Percentiles rank a stretch among this genome's conserved stretches.
Evolutionary conservation across 495 filamentous ascomycete species (phyloP).

Genomic region (Xylaria scruposa): DNA sequence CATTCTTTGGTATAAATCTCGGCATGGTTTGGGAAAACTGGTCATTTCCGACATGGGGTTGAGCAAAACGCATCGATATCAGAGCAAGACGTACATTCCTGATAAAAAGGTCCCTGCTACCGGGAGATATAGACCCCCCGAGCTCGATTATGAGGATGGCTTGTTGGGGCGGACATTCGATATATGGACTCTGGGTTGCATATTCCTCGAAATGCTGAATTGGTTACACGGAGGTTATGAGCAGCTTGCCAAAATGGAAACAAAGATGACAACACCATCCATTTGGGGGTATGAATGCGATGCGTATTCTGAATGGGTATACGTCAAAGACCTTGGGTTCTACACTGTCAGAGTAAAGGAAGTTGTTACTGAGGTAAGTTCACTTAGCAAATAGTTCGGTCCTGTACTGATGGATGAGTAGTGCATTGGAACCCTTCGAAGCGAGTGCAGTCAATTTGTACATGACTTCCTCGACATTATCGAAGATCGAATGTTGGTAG

Average conservation of each 20-base stretch:
- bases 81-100: background rate
- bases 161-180: background rate
- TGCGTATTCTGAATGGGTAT: background rate
- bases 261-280: background rate
- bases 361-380: background rate
- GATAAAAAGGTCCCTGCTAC: too few species aligned
- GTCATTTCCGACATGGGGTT: conserved; percentile 9
- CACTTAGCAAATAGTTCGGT: too few species aligned
- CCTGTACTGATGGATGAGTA: background rate
- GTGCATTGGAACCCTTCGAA: background rate
- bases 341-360: background rate
- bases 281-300: background rate
- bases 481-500: background rate
- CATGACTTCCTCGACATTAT: conserved; percentile 5
- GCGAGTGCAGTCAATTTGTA: background rate
- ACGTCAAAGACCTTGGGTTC: background rate
- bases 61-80: background rate
- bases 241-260: background rate
- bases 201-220: background rate
- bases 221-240: background rate
- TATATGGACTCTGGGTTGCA: conserved; percentile 9
- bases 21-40: background rate
- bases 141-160: background rate
- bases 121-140: background rate
- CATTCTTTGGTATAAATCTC: conserved; percentile 31